Base-by-base conservation (phyloP, 2,329 filamentous ascomycete genomes). In the Aschersonia sp. region DNA sequence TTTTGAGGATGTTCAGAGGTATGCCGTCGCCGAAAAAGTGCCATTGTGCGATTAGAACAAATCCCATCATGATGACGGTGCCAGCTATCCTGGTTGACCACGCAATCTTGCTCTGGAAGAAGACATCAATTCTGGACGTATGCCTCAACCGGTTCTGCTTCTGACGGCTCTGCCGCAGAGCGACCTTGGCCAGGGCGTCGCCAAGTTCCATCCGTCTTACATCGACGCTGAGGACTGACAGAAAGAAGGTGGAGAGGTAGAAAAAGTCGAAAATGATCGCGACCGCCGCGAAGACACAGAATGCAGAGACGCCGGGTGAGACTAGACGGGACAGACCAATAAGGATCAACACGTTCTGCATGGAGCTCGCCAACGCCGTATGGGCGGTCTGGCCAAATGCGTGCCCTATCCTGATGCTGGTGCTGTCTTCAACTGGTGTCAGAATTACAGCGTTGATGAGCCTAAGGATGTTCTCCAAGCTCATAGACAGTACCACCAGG, bases 201-300 rank as follows among this genome's bases (percentile, higher is more conserved):
- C 80, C 79, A 0, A 90, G 72, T 64, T 90, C 85, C 49, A 83
- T 78, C 54, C 85, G 74, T 29, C 81, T 76, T 8, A 90, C 83
- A 59, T 90, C 85, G 42, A 90, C 80, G 56, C 83, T 88, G 30
- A 90, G 68, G 10, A 90, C 83, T 1, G 84, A 79, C 4, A 88
- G 70, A 57, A 90, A 89, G 64, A 88, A 89, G 0, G 84, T 89
- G 6, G 86, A 74, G 29, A 88, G 71, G 56, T 84, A 88, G 56
- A 88, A 79, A 51, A 84, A 83, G 61, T 90, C 85, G 55, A 89
- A 83, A 1, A 84, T 64, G 11, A 87, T 76, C 1, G 84, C 86
- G 46, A 89, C 76, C 2, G 81, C 81, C 4, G 82, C 80, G 60
- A 89, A 90, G 1, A 75, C 76, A 62, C 85, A 89, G 55, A 89